A percentile compares a stretch with the other conserved stretches of the same genome.
Conservation (phyloP, 129 eudicot genomes). For the Flaveria robusta region DNA sequence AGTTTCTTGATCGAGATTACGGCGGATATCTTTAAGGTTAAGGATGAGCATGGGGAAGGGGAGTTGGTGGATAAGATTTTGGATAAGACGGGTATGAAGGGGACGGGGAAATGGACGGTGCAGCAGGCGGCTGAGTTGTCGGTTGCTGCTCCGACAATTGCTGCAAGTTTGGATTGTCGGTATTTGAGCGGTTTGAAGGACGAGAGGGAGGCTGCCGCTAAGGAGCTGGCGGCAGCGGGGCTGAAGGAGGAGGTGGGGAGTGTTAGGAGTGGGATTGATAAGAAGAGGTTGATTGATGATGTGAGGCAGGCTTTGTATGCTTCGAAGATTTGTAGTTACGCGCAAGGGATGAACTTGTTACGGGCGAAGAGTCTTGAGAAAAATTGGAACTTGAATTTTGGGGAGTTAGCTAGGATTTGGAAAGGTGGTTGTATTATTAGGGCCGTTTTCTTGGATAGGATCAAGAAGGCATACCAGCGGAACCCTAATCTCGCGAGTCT, state of each 20-base stretch:
- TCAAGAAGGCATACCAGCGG: conserved; percentile 83
- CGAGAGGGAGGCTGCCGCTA: conserved; percentile 66
- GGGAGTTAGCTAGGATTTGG: conserved; percentile 93
- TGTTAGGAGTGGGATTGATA: conserved; percentile 57
- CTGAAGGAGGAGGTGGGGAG: conserved; percentile 58
- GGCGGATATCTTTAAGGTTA: conserved; percentile 73
- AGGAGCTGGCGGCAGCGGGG: conserved; percentile 54
- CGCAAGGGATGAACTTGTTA: conserved; percentile 93
- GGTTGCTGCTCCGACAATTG: conserved; percentile 81
- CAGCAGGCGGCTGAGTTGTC: conserved; percentile 98
- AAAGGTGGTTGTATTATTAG: conserved; percentile 91
- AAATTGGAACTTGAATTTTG: conserved; percentile 88
- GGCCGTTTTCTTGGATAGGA: conserved; percentile 85
- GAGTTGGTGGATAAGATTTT: conserved; percentile 82
- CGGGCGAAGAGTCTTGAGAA: conserved; percentile 76
- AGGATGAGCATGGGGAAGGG: conserved; percentile 66
- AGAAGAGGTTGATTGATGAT: conserved; percentile 83
- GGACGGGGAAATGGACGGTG: conserved; percentile 97
- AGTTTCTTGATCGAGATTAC: conserved; percentile 90
- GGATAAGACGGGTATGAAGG: conserved; percentile 98
- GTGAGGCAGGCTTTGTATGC: conserved; percentile 93
- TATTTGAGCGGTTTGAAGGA: conserved; percentile 84
- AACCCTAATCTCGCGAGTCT: conserved; percentile 79
- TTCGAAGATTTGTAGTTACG: conserved; percentile 88
- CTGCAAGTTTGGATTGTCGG: conserved; percentile 81